These are phyloP conservation scores for Phaeotremella skinneri DNA, from an alignment of 768 basidiomycete genomes.

Conservation along the genomic window DNA sequence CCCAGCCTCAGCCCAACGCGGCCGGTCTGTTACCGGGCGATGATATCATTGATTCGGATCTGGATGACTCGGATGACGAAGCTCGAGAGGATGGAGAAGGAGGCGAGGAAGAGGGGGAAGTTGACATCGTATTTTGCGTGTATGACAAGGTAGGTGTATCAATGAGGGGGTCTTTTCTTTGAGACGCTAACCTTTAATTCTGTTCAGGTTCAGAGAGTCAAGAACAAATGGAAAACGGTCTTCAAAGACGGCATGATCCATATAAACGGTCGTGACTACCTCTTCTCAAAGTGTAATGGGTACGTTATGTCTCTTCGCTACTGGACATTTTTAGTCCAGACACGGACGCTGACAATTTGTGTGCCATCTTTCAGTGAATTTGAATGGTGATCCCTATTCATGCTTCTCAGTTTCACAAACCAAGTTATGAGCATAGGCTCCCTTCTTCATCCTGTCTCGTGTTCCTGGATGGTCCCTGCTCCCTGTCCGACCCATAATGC, in stretches of 20 bases:
- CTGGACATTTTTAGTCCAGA: conserved; percentile 1
- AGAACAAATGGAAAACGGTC: conserved; percentile 99
- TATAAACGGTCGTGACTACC: conserved; percentile 93
- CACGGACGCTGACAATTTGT: background rate
- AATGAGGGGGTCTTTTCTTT: background rate
- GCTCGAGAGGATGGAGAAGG: conserved; percentile 73
- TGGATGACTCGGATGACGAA: conserved; percentile 83
- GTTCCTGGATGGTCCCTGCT: no score
- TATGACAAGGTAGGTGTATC: conserved; percentile 79
- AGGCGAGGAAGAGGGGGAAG: conserved; percentile 63
- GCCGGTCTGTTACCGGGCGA: conserved; percentile 52
- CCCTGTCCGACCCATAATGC: no score
- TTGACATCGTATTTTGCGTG: conserved; percentile 94
- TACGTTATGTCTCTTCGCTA: conserved; percentile 53
- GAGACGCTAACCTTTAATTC: background rate
- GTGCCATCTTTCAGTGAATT: conserved; percentile 30
- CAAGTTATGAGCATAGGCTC: no score
- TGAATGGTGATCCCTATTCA: conserved; percentile 33
- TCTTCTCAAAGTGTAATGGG: conserved; percentile 97
- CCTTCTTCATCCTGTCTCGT: no score
- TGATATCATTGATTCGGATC: conserved; percentile 92
- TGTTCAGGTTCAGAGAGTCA: conserved; percentile 96
- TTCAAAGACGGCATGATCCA: conserved; percentile 98
- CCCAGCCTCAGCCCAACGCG: conserved; percentile 46
- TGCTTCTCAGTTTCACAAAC: no score